A percentile compares a stretch with the other conserved stretches of the same genome.
These are phyloP conservation scores for Blastocystis sp. DNA, from an alignment of 352 stramenopile genomes.

Conservation along the genomic window DNA sequence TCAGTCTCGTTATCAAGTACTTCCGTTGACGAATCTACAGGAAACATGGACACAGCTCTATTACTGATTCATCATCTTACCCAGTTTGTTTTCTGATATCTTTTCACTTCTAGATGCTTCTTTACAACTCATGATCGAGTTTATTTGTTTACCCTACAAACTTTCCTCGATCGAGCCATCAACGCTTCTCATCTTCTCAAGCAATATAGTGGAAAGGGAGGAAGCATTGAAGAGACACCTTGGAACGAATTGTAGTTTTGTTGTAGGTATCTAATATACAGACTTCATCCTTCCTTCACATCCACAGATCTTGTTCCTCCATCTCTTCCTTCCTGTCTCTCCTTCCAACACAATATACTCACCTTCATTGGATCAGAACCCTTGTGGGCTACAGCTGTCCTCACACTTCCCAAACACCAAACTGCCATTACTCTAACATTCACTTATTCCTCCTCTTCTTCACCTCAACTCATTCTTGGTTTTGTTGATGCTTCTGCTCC, in stretches of 20 bases:
- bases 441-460: not conserved
- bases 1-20: not conserved
- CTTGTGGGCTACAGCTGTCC: not conserved
- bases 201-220: not conserved
- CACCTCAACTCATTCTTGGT: slow-evolving; percentile 16
- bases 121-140: slow-evolving; percentile 21
- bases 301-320: not conserved
- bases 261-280: not conserved
- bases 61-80: slow-evolving; percentile 3
- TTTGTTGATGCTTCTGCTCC: slow-evolving; percentile 9
- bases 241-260: not conserved
- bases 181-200: not conserved
- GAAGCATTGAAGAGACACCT: not conserved
- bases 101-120: slow-evolving; percentile 1
- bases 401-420: not conserved
- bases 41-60: not conserved
- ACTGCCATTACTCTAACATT: not conserved
- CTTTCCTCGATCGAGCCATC: slow-evolving; percentile 19
- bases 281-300: not conserved
- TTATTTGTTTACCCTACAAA: slow-evolving; percentile 35
- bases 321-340: not conserved
- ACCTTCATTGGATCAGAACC: not conserved
- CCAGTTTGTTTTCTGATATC: not conserved
- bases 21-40: not conserved
- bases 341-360: not conserved